Evolutionary conservation across 176 grass and related monocot genomes (phyloP), one percentile per base, ranked within the genome.

Genomic region (Bolboschoenus planiculmis): DNA sequence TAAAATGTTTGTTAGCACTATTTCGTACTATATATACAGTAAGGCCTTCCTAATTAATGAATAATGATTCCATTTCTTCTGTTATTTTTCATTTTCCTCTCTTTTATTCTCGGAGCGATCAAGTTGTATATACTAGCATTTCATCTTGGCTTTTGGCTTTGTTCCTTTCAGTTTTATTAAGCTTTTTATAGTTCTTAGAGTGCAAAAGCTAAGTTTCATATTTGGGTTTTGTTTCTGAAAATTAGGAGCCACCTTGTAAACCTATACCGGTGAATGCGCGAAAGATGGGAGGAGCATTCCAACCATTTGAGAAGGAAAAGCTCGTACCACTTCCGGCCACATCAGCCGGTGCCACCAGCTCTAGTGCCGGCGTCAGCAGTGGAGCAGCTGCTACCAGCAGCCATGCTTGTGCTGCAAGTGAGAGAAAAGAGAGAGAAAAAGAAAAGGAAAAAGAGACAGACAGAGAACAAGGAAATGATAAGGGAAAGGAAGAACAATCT

Each of bases 291-390:
- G 92, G 92, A 83, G 92, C 95, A 60, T 98, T 98, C 55, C 95
- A 88, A 3, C 92, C 92, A 1, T 98, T 98, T 37, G 85, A 94
- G 27, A 92, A 88, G 78, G 87, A 83, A 21, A 94, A 84, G 64
- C 84, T 81, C 33, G 15, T 81, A 1, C 80, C 73, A 7, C 37
- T 86, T 30, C 83, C 90, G 51, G 56, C 85, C 7, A 88, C 85
- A 20, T 88, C 88, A 0, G 84, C 86, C 10, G 85, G 87, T 0
- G 85, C 88, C 21, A 82, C 85, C 8, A 94, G 83, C 67, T 92
- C 88, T 0, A 83, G 71, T 14, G 82, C 90, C 1, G 79, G 62
- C 7, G 87, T 61, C 2, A 86, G 88, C 81, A 83, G 70, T 60
- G 67, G n/a, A 55, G 61, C 56, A 34, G 80, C 64, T 76, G 65